phyloP scores from a whole-genome alignment of 176 grass and related monocot genomes.

The Metroxylon sagu region DNA sequence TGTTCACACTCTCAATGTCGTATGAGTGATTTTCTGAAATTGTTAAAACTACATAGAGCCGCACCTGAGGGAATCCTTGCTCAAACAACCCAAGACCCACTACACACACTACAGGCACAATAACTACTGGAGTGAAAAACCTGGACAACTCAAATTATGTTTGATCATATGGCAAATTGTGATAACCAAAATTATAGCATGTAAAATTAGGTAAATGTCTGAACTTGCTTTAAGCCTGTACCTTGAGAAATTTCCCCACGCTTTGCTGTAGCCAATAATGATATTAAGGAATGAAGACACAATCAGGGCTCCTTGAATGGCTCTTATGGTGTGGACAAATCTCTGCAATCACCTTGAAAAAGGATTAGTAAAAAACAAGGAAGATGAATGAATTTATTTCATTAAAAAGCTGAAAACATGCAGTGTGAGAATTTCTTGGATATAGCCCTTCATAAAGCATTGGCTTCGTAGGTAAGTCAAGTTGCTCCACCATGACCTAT shows the following conservation, averaged over 20 bases:
- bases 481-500: too few species aligned
- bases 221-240: constrained; percentile 11
- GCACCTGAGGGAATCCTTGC: constrained; percentile 92
- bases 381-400: too few species aligned
- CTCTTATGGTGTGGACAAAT: constrained; percentile 81
- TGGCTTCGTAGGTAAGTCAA: too few species aligned
- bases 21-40: background rate
- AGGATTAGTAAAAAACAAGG: constrained; percentile 9
- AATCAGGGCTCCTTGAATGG: constrained; percentile 85
- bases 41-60: constrained; percentile 16
- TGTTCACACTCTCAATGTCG: background rate
- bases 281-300: constrained; percentile 87
- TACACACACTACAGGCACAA: constrained; percentile 78
- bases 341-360: constrained; percentile 50
- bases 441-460: too few species aligned
- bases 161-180: too few species aligned
- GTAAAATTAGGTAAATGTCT: too few species aligned
- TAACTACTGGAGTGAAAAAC: constrained; percentile 76
- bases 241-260: constrained; percentile 62
- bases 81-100: constrained; percentile 89
- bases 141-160: constrained; percentile 30
- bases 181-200: too few species aligned
- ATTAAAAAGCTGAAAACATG: too few species aligned
- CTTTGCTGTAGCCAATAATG: constrained; percentile 72
- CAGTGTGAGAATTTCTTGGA: too few species aligned